Base-by-base conservation (phyloP, 169 alveolate genomes). In the Theileria luwenshuni region DNA sequence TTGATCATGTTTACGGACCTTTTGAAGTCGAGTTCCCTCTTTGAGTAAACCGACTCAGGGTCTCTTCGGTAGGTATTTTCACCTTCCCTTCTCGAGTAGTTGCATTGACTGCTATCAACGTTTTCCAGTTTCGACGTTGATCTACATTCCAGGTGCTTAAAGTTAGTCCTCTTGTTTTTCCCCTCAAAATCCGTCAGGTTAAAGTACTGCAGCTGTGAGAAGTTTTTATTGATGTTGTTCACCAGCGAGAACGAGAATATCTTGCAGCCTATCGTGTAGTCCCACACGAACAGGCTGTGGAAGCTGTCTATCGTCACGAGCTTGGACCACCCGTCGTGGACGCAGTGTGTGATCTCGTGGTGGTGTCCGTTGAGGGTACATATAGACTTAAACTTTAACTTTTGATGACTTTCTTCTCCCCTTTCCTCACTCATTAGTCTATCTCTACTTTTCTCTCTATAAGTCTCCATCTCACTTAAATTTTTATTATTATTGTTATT, bases 321-420 rank as follows among this genome's bases (percentile, higher is more conserved):
- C 41, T 74, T 32, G 5, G 74, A 71, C 86, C 86, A 79, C 33
- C 86, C 86, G 43, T 79, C 86, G 30, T 54, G 38, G 33, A 23
- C 69, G 56, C 83, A 79, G 28, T 27, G 54, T 28, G 77, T 79
- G 15, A 79, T 71, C 28, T 30, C 72, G 25, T 61, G 12, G 15
- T 8, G 25, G 47, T 79, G 86, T 17, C 86, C 86, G 25, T 79
- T 79, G 33, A 79, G 52, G 0, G 83, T 52, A 23, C 63, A 41
- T 2, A 79, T 42, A 19, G 75, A 54, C 38, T 59, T 49, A 7
- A 70, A 56, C n/a, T 3, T 25, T 17, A 51, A 13, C 25, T 25
- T 60, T 8, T 60, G 45, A 10, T 10, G 5, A 10, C 45, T 38
- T 10, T 5, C 17, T 10, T 38, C 45, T 38, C 45, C 45, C 10